Conservation (phyloP, 1,284 basidiomycete genomes). For the Puccinia triticina region DNA sequence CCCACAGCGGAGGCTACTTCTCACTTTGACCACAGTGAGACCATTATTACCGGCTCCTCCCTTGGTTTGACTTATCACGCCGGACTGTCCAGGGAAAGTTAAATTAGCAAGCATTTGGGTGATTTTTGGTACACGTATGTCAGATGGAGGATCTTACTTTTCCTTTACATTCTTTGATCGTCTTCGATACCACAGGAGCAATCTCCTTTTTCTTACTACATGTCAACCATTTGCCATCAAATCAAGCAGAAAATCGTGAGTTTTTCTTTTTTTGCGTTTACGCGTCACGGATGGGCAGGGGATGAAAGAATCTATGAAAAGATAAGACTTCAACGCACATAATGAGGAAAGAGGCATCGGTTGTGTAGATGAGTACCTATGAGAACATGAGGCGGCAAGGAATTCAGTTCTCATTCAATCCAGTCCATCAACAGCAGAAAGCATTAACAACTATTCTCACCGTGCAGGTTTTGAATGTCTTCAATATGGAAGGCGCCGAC, state of each 20-base stretch:
- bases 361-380: conserved; percentile 13
- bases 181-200: background rate
- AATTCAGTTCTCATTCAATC: background rate
- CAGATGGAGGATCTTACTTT: background rate
- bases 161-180: background rate
- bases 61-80: background rate
- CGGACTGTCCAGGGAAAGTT: background rate
- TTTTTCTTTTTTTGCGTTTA: background rate
- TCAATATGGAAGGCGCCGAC: background rate
- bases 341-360: conserved; percentile 2
- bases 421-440: background rate
- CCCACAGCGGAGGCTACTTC: conserved; percentile 2
- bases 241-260: background rate
- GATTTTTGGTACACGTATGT: background rate
- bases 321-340: background rate
- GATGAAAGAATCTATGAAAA: background rate
- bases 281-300: background rate
- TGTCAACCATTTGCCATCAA: background rate
- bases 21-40: background rate
- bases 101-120: background rate
- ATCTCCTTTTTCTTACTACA: background rate
- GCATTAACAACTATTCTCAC: background rate
- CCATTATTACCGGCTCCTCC: background rate
- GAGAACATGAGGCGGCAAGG: background rate
- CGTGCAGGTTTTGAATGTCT: background rate